These are phyloP conservation scores for Bauhinia variegata DNA, from an alignment of 306 rosid genomes.

Conservation along the genomic window DNA sequence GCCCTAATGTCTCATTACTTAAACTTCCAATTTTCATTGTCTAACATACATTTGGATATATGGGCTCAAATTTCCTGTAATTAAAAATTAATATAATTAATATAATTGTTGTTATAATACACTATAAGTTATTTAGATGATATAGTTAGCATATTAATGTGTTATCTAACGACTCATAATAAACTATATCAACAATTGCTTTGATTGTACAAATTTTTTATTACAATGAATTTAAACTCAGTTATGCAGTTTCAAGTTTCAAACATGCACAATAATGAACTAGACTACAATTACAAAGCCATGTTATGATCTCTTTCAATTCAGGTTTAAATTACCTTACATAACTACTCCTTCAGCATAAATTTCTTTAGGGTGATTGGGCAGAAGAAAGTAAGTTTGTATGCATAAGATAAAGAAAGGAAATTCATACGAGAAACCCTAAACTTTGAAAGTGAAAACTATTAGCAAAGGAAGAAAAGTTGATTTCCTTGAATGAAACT, in stretches of 20 bases:
- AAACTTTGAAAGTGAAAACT: conserved; percentile 10
- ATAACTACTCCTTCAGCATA: not conserved
- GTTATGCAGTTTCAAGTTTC: no score
- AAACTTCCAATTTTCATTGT: conserved; percentile 28
- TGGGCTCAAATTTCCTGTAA: no score
- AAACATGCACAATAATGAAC: conserved; percentile 45
- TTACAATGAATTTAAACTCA: no score
- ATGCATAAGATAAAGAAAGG: not conserved
- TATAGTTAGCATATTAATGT: no score
- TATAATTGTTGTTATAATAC: no score
- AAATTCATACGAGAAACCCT: conserved; percentile 24
- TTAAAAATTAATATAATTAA: no score
- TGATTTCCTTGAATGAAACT: conserved; percentile 9
- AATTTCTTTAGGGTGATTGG: not conserved
- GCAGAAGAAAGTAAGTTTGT: not conserved
- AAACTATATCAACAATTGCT: no score
- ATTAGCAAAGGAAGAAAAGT: conserved; percentile 10
- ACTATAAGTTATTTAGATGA: no score
- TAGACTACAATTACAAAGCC: conserved; percentile 19
- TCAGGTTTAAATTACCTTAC: conserved; percentile 11
- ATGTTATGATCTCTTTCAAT: conserved; percentile 23
- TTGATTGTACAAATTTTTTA: no score
- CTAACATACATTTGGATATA: no score
- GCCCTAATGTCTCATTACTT: conserved; percentile 35
- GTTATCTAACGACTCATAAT: no score